Evolutionary conservation across 2,329 filamentous ascomycete species (phyloP), one percentile per base, ranked within the genome.

Genomic region (Colletotrichum brevisporum): DNA sequence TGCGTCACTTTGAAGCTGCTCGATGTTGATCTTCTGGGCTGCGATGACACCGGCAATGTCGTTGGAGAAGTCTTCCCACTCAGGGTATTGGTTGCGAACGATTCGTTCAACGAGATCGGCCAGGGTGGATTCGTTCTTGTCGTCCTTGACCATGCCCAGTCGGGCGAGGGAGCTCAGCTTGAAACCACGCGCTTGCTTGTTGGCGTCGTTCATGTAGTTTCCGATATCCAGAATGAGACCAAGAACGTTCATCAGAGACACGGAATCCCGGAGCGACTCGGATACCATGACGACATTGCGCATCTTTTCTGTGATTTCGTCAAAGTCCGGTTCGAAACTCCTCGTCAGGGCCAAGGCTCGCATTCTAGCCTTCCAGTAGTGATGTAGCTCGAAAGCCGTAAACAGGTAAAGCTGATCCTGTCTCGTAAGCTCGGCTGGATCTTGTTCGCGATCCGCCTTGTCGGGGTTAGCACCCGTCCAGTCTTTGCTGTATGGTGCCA

Each of bases 201-300:
- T 98, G 63, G 95, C 92, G 78, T 98, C 96, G 85, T 99, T 99
- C 96, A 99, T 99, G 86, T 97, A 99, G 81, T 99, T 99, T 80
- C 96, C 96, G 77, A 99, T 97, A 80, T 98, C 95, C 75, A 99
- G 85, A 80, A 99, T 99, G 71, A 98, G 87, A 68, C 95, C 95
- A 65, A 99, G 89, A 54, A 99, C 94, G 73, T 97, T 98, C 91
- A 98, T 97, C 75, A 99, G 83, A 27, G 94, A 92, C 27, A 97
- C 94, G 1, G 95, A 98, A 77, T 97, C 94, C 55, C 95, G 90
- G 63, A 99, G 84, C 10, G 94, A 93, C 82, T 98, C 95, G 5
- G 95, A 95, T 9, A 97, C 94, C 36, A 85, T 84, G 43, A 97
- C 92, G n/a, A 99, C 90, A 70, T 96, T 91, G 73, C 91, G 91